These are phyloP conservation scores for Arachnomyces sp. DNA, from an alignment of 2,329 filamentous ascomycete species.

Conservation along the genomic window DNA sequence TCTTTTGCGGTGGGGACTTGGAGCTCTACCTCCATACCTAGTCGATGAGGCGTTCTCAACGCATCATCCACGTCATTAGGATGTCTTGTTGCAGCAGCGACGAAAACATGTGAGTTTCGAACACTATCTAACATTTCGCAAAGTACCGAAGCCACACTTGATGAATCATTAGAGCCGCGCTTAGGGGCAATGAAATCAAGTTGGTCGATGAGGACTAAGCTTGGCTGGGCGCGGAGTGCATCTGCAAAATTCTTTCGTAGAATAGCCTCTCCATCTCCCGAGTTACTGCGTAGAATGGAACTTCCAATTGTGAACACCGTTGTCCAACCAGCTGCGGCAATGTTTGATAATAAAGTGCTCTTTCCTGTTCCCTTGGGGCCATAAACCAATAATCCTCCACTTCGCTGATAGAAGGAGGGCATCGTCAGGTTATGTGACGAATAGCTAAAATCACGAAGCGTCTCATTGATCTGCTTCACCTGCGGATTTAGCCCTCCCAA, in stretches of 20 bases:
- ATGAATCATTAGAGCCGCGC: slow-evolving; percentile 39
- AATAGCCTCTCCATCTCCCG: slow-evolving; percentile 41
- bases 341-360: slow-evolving; percentile 59
- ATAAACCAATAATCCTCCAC: slow-evolving; percentile 62
- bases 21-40: slow-evolving; percentile 61
- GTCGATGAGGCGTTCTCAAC: slow-evolving; percentile 56
- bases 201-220: slow-evolving; percentile 70
- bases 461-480: slow-evolving; percentile 57
- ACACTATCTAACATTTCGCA: slow-evolving; percentile 29
- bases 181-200: slow-evolving; percentile 62
- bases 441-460: slow-evolving; percentile 49
- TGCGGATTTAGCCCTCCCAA: slow-evolving; percentile 63
- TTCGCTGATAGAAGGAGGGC: slow-evolving; percentile 34
- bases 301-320: slow-evolving; percentile 48
- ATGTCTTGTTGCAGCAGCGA: slow-evolving; percentile 68
- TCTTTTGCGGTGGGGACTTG: slow-evolving; percentile 65
- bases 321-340: slow-evolving; percentile 62
- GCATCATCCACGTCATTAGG: slow-evolving; percentile 62
- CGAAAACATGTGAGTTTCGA: slow-evolving; percentile 52
- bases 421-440: slow-evolving; percentile 22
- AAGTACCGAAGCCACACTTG: slow-evolving; percentile 32
- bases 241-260: slow-evolving; percentile 62
- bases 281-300: slow-evolving; percentile 26
- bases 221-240: slow-evolving; percentile 61
- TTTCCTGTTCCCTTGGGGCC: slow-evolving; percentile 83